These are phyloP conservation scores for Erythrophleum ivorense DNA, from an alignment of 331 rosid species.

Conservation along the genomic window DNA sequence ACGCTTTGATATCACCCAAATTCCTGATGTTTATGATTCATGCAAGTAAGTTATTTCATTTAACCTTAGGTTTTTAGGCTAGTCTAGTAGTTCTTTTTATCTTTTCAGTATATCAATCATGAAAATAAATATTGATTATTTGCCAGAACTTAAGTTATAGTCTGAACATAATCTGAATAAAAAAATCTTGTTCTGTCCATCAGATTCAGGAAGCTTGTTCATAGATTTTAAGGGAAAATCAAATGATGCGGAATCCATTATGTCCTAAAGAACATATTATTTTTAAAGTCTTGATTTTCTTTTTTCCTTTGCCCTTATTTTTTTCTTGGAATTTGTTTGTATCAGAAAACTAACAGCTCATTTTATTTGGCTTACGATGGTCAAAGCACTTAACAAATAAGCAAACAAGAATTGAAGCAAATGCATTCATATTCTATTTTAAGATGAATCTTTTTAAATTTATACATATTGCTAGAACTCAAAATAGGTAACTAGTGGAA, in stretches of 20 bases:
- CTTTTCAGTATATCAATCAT: conserved; percentile 4
- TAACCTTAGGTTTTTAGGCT: conserved; percentile 14
- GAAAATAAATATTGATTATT: conserved; percentile 15
- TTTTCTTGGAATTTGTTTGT: conserved; percentile 16
- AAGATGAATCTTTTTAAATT: background rate
- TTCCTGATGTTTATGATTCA: conserved; percentile 95
- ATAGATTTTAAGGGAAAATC: conserved; percentile 29
- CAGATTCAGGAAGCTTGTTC: conserved; percentile 29
- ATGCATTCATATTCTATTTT: background rate
- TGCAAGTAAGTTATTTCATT: conserved; percentile 82
- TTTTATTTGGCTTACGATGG: background rate
- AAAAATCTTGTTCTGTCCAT: background rate
- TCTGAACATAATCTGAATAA: background rate
- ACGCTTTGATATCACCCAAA: conserved; percentile 90
- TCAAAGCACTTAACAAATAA: background rate
- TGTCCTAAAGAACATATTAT: conserved; percentile 9
- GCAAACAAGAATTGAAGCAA: background rate
- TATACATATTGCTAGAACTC: background rate
- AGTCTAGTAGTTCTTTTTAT: background rate
- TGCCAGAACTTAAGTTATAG: background rate
- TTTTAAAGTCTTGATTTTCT: background rate
- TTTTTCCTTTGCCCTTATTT: background rate
- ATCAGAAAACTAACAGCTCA: conserved; percentile 25
- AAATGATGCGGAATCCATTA: background rate
- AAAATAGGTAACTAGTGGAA: background rate